A percentile compares a stretch with the other conserved stretches of the same genome.
These are phyloP conservation scores for Apiotrichum gracile DNA, from an alignment of 1,284 basidiomycete species.

Conservation along the genomic window DNA sequence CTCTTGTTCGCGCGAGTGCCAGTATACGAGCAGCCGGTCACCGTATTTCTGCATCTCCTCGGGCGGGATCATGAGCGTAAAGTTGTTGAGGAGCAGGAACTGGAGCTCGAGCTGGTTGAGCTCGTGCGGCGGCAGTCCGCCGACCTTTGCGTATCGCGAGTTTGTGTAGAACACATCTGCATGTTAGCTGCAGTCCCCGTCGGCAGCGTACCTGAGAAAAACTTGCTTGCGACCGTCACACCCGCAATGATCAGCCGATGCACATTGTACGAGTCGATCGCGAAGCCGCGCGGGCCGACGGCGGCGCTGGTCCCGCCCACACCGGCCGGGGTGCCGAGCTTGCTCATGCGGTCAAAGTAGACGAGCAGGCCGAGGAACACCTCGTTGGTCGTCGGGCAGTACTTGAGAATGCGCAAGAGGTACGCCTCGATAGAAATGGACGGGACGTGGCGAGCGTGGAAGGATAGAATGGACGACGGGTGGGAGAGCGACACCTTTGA, in stretches of 20 bases:
- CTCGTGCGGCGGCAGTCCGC: conserved; percentile 87
- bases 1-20: conserved; percentile 33
- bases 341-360: conserved; percentile 83
- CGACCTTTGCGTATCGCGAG: conserved; percentile 96
- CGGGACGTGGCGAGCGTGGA: conserved; percentile 92
- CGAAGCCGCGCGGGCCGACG: conserved; percentile 57
- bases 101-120: conserved; percentile 96
- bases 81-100: conserved; percentile 93
- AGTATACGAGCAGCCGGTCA: conserved; percentile 67
- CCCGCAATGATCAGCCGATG: conserved; percentile 95
- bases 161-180: conserved; percentile 98
- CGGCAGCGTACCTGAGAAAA: conserved; percentile 61
- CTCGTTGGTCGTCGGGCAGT: conserved; percentile 97
- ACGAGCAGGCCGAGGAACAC: conserved; percentile 91
- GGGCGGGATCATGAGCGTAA: conserved; percentile 75
- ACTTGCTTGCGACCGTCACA: conserved; percentile 96
- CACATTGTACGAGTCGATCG: conserved; percentile 95
- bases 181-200: background rate
- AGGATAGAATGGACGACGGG: conserved; percentile 77
- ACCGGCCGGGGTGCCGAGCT: conserved; percentile 36
- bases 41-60: conserved; percentile 95
- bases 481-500: conserved; percentile 70
- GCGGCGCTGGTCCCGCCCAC: conserved; percentile 28
- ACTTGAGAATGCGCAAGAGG: conserved; percentile 90
- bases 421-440: conserved; percentile 93